Base-by-base conservation (phyloP, 495 filamentous ascomycete species). In the Lophium mytilinum region DNA sequence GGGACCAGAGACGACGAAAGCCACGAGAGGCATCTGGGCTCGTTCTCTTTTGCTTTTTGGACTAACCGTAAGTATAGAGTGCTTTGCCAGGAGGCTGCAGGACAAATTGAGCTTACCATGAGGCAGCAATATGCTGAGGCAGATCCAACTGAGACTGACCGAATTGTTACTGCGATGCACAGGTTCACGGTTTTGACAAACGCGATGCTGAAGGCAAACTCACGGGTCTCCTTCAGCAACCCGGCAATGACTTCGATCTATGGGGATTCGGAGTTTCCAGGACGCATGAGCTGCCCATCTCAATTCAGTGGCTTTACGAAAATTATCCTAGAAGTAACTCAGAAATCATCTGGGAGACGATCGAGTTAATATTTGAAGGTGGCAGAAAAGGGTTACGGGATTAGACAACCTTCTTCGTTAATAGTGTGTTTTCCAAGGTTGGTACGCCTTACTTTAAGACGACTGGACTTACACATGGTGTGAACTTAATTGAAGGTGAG, bases 11-110 rank as follows among this genome's bases (percentile, higher is more conserved):
- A 78, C 71, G 0, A 71, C 61, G 1, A 50, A 50, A 57, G 66
- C 69, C 5, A n/a, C n/a, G n/a, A 69, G 81, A 54, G 73, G 77
- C 37, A 66, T 84, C 50, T 83, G 80, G 82, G 80, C 71, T 12
- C 71, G 80, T 21, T 79, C 71, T 52, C 72, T 77, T 36, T 66
- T 83, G 12, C 73, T 78, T 46, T 68, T 83, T 17, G 80, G 79
- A n/a, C 53, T 81, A 11, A n/a, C n/a, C n/a, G n/a, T n/a, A n/a
- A n/a, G n/a, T n/a, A n/a, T n/a, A n/a, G n/a, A n/a, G n/a, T n/a
- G n/a, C n/a, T n/a, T n/a, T n/a, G n/a, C n/a, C n/a, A n/a, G n/a
- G n/a, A n/a, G n/a, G n/a, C n/a, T n/a, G n/a, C n/a, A n/a, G n/a
- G n/a, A n/a, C n/a, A n/a, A n/a, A n/a, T n/a, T n/a, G n/a, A n/a